Base-by-base conservation (phyloP, 177 flowering plant species). In the Vitis hybrid region DNA sequence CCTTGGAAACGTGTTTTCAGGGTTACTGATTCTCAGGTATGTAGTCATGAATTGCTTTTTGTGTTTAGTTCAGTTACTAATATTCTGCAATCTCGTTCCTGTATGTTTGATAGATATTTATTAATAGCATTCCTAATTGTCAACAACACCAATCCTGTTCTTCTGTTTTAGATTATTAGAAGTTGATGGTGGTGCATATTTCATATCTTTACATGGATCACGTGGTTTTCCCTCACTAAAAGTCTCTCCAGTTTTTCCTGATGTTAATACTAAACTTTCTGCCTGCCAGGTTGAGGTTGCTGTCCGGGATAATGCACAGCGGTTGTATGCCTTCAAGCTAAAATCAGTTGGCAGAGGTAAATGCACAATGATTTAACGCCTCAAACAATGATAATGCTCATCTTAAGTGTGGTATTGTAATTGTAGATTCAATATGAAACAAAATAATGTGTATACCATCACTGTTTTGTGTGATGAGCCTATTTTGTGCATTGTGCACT, bases 1-100 rank as follows among this genome's bases (percentile, higher is more conserved):
- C 99, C 99, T 62, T 96, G 99, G 99, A 96, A 94, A 76, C 97
- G 99, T 60, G 88, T 96, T 67, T 96, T 96, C 78, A 89, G 89
- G 77, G 84, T 92, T 74, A 88, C 98, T 17, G 98, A 94, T 80
- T 50, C 99, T 55, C 97, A 94, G 98, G 99, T 96, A 89, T 8
- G 52, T 59, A 48, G 30, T 51, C 30, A 19, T 40, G 26, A 5
- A 19, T 66, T 49, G 21, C 3, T 17, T 13, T 40, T 6, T 10
- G 52, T 40, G 13, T 45, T 67, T 59, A 6, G 19, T 69, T 59
- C 54, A 14, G 30, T 54, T 50, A 14, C 14, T 52, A 26, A 49
- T 64, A 17, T 74, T 2, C 9, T 64, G 32, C 65, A 4, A 6
- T 67, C 5, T 40, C 56, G 14, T 56, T 55, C 10, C 1, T 66